Conservation (phyloP, 768 basidiomycete genomes). For the Chiua virens region DNA sequence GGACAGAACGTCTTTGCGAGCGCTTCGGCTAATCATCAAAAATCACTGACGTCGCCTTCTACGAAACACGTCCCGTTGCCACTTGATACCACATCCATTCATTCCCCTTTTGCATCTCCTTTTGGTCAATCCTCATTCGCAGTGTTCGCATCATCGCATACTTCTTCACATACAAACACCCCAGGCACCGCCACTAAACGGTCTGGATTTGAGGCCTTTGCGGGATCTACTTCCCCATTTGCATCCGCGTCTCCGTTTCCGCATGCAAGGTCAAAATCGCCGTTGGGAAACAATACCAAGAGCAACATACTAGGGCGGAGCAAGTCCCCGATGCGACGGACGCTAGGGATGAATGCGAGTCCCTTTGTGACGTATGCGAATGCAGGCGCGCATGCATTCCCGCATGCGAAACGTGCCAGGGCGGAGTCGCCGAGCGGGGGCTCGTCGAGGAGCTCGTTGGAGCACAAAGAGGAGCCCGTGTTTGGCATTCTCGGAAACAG, state of each 20-base stretch:
- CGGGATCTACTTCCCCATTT: conserved; percentile 52
- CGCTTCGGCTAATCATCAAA: conserved; percentile 25
- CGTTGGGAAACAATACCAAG: conserved; percentile 34
- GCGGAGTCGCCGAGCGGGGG: conserved; percentile 47
- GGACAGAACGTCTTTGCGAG: conserved; percentile 55
- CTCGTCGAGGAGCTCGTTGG: conserved; percentile 46
- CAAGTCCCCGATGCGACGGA: conserved; percentile 57
- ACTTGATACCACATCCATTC: conserved; percentile 22
- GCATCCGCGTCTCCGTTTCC: conserved; percentile 35
- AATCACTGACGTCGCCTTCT: conserved; percentile 28
- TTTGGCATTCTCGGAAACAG: conserved; percentile 38
- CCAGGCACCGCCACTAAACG: conserved; percentile 46
- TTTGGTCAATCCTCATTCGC: conserved; percentile 24
- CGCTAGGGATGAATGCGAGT: conserved; percentile 39
- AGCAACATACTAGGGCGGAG: conserved; percentile 35
- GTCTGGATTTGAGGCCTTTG: conserved; percentile 59
- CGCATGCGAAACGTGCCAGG: conserved; percentile 55
- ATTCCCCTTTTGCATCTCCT: conserved; percentile 21
- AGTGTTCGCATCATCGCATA: conserved; percentile 16
- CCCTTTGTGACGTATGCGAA: conserved; percentile 65
- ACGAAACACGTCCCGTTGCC: conserved; percentile 17
- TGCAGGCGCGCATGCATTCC: conserved; percentile 45
- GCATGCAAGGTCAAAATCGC: conserved; percentile 50
- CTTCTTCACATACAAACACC: conserved; percentile 15
- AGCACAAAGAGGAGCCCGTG: conserved; percentile 33